Base-by-base conservation (phyloP, 345 rosid species). In the Kandelia obovata region DNA sequence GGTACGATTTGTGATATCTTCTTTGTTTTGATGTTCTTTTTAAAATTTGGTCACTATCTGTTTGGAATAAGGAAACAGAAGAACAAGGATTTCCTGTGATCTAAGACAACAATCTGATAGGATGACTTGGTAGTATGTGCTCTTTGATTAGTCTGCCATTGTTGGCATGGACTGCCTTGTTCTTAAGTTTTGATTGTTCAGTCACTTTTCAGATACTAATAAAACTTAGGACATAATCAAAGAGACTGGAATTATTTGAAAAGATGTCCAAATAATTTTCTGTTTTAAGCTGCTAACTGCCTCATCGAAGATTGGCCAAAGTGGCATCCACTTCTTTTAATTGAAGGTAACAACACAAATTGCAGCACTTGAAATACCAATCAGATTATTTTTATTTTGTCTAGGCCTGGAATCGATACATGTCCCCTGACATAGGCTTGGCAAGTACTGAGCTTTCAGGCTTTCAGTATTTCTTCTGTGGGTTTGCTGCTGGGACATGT, bases 401-500 rank as follows among this genome's bases (percentile, higher is more conserved):
- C 56, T 80, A 95, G 99, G 84, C 80, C 37, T 95, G 96, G 96
- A 95, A 95, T 70, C 81, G 27, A 27, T 2, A 23, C 58, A 80
- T 73, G 57, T 81, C 80, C 52, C 65, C 92, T 17, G 70, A 71
- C 53, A 25, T 67, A 66, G 75, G 71, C 80, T 75, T 83, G 27
- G 70, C 60, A 43, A 64, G 63, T 53, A 27, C 58, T n/a, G 87
- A 82, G 69, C 73, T 78, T 71, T 86, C 98, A 52, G 87, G 96
- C 80, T 82, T 90, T 78, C 97, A 92, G 83, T 88, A 90, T 74
- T 87, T 86, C 70, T 10, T 92, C 9, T 95, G 99, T 69, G 98
- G 99, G 55, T 78, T 95, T 77, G 97, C 82, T 6, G 91, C 99
- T 4, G 98, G 99, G 47, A 92, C 99, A n/a, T 90, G 90, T 64